Percentiles rank a stretch among this genome's conserved stretches.
These are phyloP conservation scores for Neopestalotiopsis clavispora DNA, from an alignment of 2,329 filamentous ascomycete species.

Conservation along the genomic window DNA sequence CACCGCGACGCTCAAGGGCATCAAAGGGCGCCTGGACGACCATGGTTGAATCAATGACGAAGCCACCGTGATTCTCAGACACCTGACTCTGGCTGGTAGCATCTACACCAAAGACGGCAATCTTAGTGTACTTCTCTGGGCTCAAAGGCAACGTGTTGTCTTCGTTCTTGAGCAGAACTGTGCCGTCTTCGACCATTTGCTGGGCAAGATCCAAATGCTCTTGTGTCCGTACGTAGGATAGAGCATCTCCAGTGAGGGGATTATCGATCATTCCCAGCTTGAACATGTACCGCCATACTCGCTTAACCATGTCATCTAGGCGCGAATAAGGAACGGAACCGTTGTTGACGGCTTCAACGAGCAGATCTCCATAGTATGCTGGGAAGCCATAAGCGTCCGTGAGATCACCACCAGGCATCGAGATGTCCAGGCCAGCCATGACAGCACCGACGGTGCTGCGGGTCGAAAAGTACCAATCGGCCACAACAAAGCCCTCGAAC, in stretches of 20 bases:
- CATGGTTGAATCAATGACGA: constrained; percentile 24
- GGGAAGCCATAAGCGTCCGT: constrained; percentile 2
- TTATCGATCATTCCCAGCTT: constrained; percentile 12
- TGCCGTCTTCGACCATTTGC: constrained; percentile 13
- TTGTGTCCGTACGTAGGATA: constrained; percentile 14
- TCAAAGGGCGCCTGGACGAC: constrained; percentile 23
- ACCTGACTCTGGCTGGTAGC: constrained; percentile 22
- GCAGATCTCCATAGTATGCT: constrained; percentile 9
- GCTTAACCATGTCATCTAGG: constrained; percentile 6
- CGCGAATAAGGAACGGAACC: not conserved
- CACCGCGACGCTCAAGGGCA: constrained; percentile 16
- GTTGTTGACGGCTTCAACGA: not conserved
- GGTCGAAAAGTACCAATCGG: constrained; percentile 3
- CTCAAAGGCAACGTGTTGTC: not conserved
- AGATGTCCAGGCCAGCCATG: constrained; percentile 1
- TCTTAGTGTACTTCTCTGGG: not conserved
- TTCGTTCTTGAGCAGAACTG: not conserved
- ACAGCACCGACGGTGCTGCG: constrained; percentile 10
- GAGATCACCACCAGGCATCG: constrained; percentile 10
- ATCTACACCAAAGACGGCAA: constrained; percentile 10
- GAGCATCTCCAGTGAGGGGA: constrained; percentile 4
- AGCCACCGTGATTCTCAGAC: constrained; percentile 24
- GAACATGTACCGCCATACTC: constrained; percentile 15
- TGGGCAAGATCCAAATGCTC: constrained; percentile 11
- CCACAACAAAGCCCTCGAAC: constrained; percentile 7